These are phyloP conservation scores for Dendrobium chrysotoxum DNA, from an alignment of 106 monocot genomes.

Conservation along the genomic window DNA sequence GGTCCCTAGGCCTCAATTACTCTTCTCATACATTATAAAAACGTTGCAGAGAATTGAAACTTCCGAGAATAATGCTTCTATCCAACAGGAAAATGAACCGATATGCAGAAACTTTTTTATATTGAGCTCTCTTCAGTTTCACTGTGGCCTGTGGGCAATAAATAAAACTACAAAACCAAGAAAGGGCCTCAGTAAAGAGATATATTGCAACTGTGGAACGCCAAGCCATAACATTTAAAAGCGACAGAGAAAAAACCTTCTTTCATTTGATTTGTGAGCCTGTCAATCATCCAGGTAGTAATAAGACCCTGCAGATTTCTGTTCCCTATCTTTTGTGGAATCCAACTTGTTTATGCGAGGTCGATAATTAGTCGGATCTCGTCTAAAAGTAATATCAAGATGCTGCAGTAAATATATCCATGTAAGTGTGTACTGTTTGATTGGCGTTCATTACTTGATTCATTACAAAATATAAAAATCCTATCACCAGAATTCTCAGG, in stretches of 20 bases:
- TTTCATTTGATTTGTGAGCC: neutral
- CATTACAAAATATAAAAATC: too few relatives aligned
- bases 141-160: neutral
- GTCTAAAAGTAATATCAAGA: slow-evolving; percentile 65
- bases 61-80: too few relatives aligned
- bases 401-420: neutral
- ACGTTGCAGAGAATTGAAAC: too few relatives aligned
- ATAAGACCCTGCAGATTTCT: slow-evolving; percentile 89
- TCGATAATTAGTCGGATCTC: slow-evolving; percentile 91
- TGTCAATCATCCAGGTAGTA: slow-evolving; percentile 89
- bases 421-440: too few relatives aligned
- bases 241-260: neutral
- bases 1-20: too few relatives aligned
- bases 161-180: neutral
- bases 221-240: neutral
- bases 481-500: too few relatives aligned
- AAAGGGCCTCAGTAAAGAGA: neutral
- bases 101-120: neutral
- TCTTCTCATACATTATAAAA: too few relatives aligned
- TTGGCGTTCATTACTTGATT: too few relatives aligned
- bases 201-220: neutral
- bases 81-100: too few relatives aligned
- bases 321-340: slow-evolving; percentile 92
- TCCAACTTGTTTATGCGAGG: slow-evolving; percentile 89
- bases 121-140: neutral